Evolutionary conservation across 805 yeast genomes (phyloP), one percentile per base, ranked within the genome.

Genomic region (Pichia eremophila): DNA sequence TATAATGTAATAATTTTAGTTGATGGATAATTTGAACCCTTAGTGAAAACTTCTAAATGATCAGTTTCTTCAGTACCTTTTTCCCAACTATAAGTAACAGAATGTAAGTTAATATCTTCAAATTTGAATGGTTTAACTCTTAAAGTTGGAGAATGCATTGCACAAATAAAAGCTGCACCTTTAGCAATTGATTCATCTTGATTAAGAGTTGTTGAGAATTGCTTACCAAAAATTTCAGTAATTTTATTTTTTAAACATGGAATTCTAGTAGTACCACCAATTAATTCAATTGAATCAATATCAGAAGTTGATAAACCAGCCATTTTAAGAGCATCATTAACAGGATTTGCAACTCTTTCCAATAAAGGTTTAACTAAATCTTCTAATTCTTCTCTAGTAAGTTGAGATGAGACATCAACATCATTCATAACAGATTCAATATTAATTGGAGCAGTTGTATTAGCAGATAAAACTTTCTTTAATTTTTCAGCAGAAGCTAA

Each of bases 181-280:
- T 91, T 87, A 48, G 99, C 98, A 67, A 91, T 85, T 54, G 99
- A 96, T 78, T 93, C 99, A 67, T 93, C 99, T 74, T 90, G 97
- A 79, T 93, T 93, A 72, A 95, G 80, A 59, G 98, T 95, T 75
- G 85, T 85, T 39, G 96, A 86, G 65, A 93, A 75, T 60, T 74
- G 83, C 73, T 85, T 85, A 67, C 86, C 86, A 66, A 93, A 88
- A 56, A 85, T 75, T 64, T 83, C 85, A 58, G 84, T 58, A 59
- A 93, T 77, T 64, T 78, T 83, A 58, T 82, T 78, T 78, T 93
- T 93, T 66, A 93, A 75, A 47, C 85, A 72, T 66, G 99, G 99
- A 57, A 93, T 95, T 78, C 99, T 89, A 58, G 97, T 86, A 67
- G 95, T 85, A 60, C 99, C 99, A 74, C 99, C 99, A 65, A 93